Conservation (phyloP, 345 rosid genomes). For the Euclidium syriacum region DNA sequence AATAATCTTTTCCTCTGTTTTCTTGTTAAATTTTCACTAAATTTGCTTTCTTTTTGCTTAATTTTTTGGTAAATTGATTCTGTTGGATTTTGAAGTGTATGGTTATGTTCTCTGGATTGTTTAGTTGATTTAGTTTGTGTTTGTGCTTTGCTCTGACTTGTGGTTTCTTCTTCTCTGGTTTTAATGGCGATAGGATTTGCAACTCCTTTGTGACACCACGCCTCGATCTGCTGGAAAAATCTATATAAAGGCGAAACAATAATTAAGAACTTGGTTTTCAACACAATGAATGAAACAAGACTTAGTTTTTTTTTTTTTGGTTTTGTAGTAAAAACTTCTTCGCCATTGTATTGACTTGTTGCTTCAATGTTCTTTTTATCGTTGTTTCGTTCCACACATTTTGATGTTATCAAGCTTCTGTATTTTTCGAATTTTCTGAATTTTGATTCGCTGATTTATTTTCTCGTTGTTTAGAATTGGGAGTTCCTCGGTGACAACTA, state of each 20-base stretch:
- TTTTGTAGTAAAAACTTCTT: not conserved
- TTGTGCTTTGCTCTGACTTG: slow-evolving; percentile 23
- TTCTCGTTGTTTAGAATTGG: slow-evolving; percentile 24
- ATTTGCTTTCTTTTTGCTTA: not conserved
- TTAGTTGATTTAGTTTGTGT: not conserved
- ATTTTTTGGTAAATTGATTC: not conserved
- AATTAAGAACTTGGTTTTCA: slow-evolving; percentile 20
- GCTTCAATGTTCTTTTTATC: not conserved
- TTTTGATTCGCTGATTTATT: slow-evolving; percentile 13
- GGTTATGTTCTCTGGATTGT: not conserved
- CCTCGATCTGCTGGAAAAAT: slow-evolving; percentile 41
- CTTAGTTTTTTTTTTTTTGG: not conserved
- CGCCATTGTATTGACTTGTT: slow-evolving; percentile 3
- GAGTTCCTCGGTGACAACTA: slow-evolving; percentile 34
- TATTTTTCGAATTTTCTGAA: not conserved
- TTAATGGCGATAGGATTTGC: slow-evolving; percentile 71
- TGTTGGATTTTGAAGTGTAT: not conserved
- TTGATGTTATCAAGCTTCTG: not conserved
- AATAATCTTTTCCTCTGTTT: not conserved
- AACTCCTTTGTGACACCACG: slow-evolving; percentile 76
- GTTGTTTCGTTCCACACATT: not conserved
- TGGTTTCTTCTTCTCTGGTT: slow-evolving; percentile 35
- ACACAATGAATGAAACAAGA: slow-evolving; percentile 24
- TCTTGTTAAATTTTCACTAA: not conserved
- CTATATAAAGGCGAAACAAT: slow-evolving; percentile 32